Conservation (phyloP, 768 basidiomycete genomes). For the Pleurotus pulmonarius region DNA sequence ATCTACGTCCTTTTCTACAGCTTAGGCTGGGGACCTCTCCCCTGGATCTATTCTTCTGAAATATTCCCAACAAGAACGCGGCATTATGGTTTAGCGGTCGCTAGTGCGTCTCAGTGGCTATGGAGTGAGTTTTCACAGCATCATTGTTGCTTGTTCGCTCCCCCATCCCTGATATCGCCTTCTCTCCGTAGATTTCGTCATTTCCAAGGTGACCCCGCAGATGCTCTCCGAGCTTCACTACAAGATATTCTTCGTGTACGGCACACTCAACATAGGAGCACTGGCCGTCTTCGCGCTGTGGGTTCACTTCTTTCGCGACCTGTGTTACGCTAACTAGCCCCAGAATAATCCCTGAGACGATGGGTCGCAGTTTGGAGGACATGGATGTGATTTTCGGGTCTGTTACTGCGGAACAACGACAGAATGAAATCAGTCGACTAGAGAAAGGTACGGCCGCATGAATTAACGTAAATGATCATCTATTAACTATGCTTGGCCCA, state of each 20-base stretch:
- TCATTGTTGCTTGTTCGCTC: background rate
- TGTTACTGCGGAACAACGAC: slow-evolving; percentile 49
- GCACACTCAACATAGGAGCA: slow-evolving; percentile 64
- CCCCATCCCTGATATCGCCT: background rate
- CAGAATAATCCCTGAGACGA: slow-evolving; percentile 59
- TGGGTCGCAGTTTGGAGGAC: slow-evolving; percentile 50
- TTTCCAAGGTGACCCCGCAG: slow-evolving; percentile 69
- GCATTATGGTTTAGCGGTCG: slow-evolving; percentile 74
- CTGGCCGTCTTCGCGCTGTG: slow-evolving; percentile 68
- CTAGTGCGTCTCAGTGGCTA: slow-evolving; percentile 78
- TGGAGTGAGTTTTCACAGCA: slow-evolving; percentile 49
- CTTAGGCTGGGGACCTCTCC: slow-evolving; percentile 70
- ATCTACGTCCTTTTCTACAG: slow-evolving; percentile 86
- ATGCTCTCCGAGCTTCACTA: slow-evolving; percentile 60
- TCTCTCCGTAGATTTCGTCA: slow-evolving; percentile 52
- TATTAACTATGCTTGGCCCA: too few relatives aligned
- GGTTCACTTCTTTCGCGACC: slow-evolving; percentile 14
- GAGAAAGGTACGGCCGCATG: slow-evolving; percentile 27
- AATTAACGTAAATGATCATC: too few relatives aligned
- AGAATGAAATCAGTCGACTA: slow-evolving; percentile 44
- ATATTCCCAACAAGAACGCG: slow-evolving; percentile 85
- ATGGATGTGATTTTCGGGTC: slow-evolving; percentile 56
- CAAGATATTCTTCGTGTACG: slow-evolving; percentile 78
- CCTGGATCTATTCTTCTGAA: slow-evolving; percentile 69
- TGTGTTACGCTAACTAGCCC: background rate